Base-by-base conservation (phyloP, 2,329 filamentous ascomycete genomes). In the Thielaviopsis musarum region DNA sequence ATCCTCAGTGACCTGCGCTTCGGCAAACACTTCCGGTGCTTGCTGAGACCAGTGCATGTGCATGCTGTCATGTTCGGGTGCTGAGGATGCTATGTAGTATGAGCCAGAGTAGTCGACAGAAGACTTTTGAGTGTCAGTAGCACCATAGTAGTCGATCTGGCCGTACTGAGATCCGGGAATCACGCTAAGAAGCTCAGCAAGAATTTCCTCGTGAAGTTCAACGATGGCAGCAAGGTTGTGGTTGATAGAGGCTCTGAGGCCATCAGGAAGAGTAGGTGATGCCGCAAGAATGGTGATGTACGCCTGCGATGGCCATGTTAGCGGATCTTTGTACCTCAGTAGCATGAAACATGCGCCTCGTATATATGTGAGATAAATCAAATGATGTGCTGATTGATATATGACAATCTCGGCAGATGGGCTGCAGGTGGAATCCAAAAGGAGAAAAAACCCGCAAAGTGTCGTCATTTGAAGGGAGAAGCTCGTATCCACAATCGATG, bases 201-300 rank as follows among this genome's bases (percentile, higher is more conserved):
- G 75, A 24, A 97, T 81, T 61, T 85, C 82, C 66, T 95, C 88
- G 66, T 98, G 93, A 10, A 95, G 75, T 63, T 87, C 81, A 58
- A 94, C 76, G 61, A 97, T 88, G 60, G 88, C 84, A 28, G 84
- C 82, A 49, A 95, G 74, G 65, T 90, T 94, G 57, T 79, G 80
- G 66, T 90, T 87, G 65, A 95, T 88, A 13, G 87, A 86, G 41
- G 81, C 78, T 63, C 86, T 77, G 21, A 87, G 76, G 34, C 80
- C 80, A 45, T 73, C 71, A n/a, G 84, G 77, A n/a, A 84, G 68
- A 12, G 79, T 78, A 5, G 84, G 83, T 34, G 87, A 73, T n/a
- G 85, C 83, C 45, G 84, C 83, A 57, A 93, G 76, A 53, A 93
- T 79, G 2, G 84, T 86, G 51, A 87, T 78, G 67, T 91, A 88